phyloP scores from a whole-genome alignment of 1,284 basidiomycete species.

The Phellinidium pouzarii region DNA sequence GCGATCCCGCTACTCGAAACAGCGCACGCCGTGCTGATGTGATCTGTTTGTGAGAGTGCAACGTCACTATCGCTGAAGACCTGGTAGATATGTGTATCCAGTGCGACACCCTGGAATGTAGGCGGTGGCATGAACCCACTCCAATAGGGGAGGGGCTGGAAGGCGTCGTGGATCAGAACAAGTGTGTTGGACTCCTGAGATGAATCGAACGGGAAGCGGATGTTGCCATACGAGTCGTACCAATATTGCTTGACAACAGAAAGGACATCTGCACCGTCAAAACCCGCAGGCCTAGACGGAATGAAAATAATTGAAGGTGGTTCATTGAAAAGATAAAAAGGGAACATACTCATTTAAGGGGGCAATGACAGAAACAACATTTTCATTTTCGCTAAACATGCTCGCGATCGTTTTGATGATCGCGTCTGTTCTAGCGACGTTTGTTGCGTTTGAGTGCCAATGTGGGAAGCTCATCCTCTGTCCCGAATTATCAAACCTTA shows the following conservation, averaged over 20 bases:
- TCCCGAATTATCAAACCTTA: constrained; percentile 82
- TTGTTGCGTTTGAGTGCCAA: constrained; percentile 66
- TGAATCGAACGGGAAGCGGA: constrained; percentile 59
- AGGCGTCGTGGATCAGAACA: constrained; percentile 79
- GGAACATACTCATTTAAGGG: constrained; percentile 65
- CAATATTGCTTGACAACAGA: constrained; percentile 62
- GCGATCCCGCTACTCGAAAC: constrained; percentile 41
- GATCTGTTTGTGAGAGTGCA: constrained; percentile 45
- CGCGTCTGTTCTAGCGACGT: constrained; percentile 64
- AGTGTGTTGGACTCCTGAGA: constrained; percentile 54
- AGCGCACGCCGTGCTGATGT: constrained; percentile 61
- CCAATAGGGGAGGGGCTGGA: constrained; percentile 77
- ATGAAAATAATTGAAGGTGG: background rate
- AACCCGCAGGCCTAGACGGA: constrained; percentile 68
- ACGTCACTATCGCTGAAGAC: constrained; percentile 65
- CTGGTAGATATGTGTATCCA: constrained; percentile 84
- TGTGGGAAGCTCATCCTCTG: constrained; percentile 51
- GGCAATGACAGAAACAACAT: constrained; percentile 67
- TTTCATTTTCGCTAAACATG: constrained; percentile 48
- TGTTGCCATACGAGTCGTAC: constrained; percentile 66
- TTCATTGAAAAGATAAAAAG: background rate
- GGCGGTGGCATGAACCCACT: constrained; percentile 57
- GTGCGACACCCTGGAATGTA: constrained; percentile 57
- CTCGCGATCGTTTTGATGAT: constrained; percentile 60
- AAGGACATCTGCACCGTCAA: constrained; percentile 48